phyloP scores from a whole-genome alignment of 495 filamentous ascomycete species.

The Recurvomyces mirabilis region DNA sequence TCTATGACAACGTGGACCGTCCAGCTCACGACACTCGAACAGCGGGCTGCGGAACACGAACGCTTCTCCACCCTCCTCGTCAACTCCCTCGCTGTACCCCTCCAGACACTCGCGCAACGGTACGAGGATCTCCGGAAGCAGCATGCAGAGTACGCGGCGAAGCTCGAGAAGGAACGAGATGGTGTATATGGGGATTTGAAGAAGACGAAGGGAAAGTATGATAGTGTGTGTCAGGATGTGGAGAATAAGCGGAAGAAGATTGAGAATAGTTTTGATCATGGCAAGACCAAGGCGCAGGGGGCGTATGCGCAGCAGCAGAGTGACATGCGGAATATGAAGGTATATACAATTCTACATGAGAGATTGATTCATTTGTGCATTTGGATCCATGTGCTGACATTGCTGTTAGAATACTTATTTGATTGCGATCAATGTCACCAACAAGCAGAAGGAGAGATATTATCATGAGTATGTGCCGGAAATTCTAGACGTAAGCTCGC shows the following conservation, averaged over 20 bases:
- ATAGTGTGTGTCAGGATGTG: constrained; percentile 84
- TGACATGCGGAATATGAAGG: constrained; percentile 95
- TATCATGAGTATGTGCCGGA: constrained; percentile 96
- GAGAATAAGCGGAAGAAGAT: constrained; percentile 90
- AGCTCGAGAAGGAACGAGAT: constrained; percentile 83
- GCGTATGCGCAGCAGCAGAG: constrained; percentile 79
- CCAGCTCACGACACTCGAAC: constrained; percentile 78
- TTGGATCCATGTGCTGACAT: no score
- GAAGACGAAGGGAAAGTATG: constrained; percentile 88
- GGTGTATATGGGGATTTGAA: constrained; percentile 69
- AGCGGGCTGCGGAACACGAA: constrained; percentile 82
- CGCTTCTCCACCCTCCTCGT: constrained; percentile 65
- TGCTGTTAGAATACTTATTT: constrained; percentile 72
- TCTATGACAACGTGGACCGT: constrained; percentile 95
- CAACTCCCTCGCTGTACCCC: constrained; percentile 66
- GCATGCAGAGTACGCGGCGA: constrained; percentile 76
- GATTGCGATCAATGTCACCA: constrained; percentile 88
- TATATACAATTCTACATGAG: no score
- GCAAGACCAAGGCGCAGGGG: constrained; percentile 71
- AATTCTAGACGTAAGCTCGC: constrained; percentile 63
- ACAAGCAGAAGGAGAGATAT: constrained; percentile 92
- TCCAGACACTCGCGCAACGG: constrained; percentile 56
- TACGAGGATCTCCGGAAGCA: constrained; percentile 92
- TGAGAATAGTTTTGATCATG: constrained; percentile 76
- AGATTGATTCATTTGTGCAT: no score